Evolutionary conservation across 176 grass and related monocot genomes (phyloP), one percentile per base, ranked within the genome.

Genomic region (Phoenix roebelenii): DNA sequence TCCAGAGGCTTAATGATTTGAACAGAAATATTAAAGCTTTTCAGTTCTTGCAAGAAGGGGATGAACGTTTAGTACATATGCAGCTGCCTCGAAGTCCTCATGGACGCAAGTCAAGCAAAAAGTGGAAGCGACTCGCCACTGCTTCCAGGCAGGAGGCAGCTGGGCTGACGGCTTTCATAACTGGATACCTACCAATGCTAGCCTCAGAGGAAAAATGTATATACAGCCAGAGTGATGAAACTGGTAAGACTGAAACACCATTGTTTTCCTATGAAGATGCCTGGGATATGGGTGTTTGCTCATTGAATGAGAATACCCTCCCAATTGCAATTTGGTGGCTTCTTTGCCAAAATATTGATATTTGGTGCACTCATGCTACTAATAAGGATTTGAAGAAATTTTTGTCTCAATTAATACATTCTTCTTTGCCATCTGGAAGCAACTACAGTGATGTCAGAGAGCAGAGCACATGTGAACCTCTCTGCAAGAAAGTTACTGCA

Each of bases 271-370:
- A 57, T 69, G 50, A 32, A 64, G 69, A 16, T 72, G 69, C 68
- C 52, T 91, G 77, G 81, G 77, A 81, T 84, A 64, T 77, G 44
- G 72, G 77, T 66, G 18, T 88, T 63, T 87, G 83, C 66, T 96
- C 80, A 26, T 79, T 82, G 63, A 61, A 88, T 83, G 67, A 77
- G 69, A 64, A 25, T 56, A 88, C 76, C 60, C 76, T 97, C 60
- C 65, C 73, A 58, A 49, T 72, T 78, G 76, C 71, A 83, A 73
- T 89, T 80, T 97, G 93, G 93, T 58, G 16, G 50, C 75, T 88
- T 75, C 75, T 97, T 17, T 88, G 84, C 75, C 74, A 69, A 52
- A 92, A 97, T 73, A 80, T 97, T 78, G 84, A 97, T 74, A 70
- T 92, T 73, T 97, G 93, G 93, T 72, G 70, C 70, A 24, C 70